phyloP scores from a whole-genome alignment of 169 alveolate species.

The Cryptosporidium parvum region DNA sequence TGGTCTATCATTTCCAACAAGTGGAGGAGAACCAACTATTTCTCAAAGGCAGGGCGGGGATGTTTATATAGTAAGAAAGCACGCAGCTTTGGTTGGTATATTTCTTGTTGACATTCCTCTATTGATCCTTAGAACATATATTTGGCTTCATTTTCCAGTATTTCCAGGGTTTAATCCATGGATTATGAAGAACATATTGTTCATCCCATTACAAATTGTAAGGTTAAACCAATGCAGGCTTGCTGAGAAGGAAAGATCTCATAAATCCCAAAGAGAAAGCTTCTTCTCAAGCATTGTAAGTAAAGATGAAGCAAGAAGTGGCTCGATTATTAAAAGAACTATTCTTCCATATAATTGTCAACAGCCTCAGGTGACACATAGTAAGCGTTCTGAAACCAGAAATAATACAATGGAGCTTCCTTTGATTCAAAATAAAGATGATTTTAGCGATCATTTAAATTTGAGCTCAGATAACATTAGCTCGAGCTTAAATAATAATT shows the following conservation, averaged over 20 bases:
- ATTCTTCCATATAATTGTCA: constrained; percentile 1
- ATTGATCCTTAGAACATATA: constrained; percentile 69
- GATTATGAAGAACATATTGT: constrained; percentile 77
- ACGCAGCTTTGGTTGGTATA: constrained; percentile 81
- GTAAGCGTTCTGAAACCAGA: constrained; percentile 6
- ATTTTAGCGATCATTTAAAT: neutral
- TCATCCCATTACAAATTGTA: constrained; percentile 78
- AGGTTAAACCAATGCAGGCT: constrained; percentile 80
- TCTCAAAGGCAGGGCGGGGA: constrained; percentile 75
- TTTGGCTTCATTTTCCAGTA: constrained; percentile 80
- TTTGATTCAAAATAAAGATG: constrained; percentile 24
- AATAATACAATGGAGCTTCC: constrained; percentile 21
- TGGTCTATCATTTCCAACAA: constrained; percentile 80
- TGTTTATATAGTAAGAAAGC: constrained; percentile 78
- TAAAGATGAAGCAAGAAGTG: neutral
- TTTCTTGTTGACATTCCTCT: constrained; percentile 80
- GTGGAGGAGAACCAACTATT: constrained; percentile 77
- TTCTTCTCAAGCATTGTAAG: constrained; percentile 22
- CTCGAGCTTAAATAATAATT: neutral
- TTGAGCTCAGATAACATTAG: constrained; percentile 1
- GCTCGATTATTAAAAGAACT: constrained; percentile 12
- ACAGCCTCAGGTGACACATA: neutral
- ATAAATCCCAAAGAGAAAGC: constrained; percentile 76
- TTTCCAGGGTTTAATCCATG: constrained; percentile 81
- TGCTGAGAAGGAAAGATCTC: constrained; percentile 80